Evolutionary conservation across 176 grass and related monocot genomes (phyloP).

Genomic region (Oryza officinalis): DNA sequence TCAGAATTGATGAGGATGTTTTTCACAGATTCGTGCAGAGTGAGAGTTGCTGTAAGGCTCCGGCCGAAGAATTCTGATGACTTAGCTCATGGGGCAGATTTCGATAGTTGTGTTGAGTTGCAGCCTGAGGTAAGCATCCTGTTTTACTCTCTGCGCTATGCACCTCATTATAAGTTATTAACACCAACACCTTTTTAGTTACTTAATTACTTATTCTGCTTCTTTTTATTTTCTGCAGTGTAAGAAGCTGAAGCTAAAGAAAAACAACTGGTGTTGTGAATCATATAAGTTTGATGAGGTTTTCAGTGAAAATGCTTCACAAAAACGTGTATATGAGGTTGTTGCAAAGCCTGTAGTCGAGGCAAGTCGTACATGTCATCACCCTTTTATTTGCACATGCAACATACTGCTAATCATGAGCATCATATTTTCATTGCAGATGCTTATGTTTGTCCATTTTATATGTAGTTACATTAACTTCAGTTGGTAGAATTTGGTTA

Average conservation of each 20-base stretch:
- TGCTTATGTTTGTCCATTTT: background rate
- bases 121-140: constrained; percentile 71
- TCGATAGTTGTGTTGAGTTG: constrained; percentile 72
- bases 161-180: background rate
- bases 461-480: background rate
- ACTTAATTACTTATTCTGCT: background rate
- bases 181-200: background rate
- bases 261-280: constrained; percentile 91
- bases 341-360: constrained; percentile 94
- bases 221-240: constrained; percentile 46
- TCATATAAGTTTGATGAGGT: constrained; percentile 93
- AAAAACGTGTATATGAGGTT: constrained; percentile 82
- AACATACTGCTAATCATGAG: constrained; percentile 6
- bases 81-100: constrained; percentile 52
- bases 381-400: constrained; percentile 2
- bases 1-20: background rate
- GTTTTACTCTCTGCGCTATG: background rate
- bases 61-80: constrained; percentile 78
- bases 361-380: constrained; percentile 47
- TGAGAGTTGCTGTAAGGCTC: constrained; percentile 87
- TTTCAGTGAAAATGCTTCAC: constrained; percentile 75
- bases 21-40: constrained; percentile 69
- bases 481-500: background rate
- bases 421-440: background rate
- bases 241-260: constrained; percentile 80